phyloP scores from a whole-genome alignment of 75 land plant genomes.

The Picea sitchensis region DNA sequence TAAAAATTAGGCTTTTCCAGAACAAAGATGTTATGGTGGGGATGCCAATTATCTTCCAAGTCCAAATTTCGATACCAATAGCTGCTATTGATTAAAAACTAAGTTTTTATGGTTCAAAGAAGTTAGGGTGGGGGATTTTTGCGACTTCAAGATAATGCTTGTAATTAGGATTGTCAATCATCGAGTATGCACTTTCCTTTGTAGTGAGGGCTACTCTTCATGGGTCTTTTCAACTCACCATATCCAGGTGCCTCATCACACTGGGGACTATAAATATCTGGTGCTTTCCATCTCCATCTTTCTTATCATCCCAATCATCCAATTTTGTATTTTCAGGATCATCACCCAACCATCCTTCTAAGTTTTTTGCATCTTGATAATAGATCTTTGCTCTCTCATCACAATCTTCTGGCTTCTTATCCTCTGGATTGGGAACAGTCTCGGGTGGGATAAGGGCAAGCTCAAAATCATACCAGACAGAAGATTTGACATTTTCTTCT shows the following conservation, averaged over 20 bases:
- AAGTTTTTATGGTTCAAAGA: conserved; percentile 70
- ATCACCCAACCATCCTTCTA: conserved; percentile 93
- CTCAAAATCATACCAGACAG: conserved; percentile 66
- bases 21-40: no score
- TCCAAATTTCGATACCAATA: conserved; percentile 96
- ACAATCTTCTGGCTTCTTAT: conserved; percentile 92
- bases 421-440: conserved; percentile 84
- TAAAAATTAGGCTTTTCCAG: no score
- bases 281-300: conserved; percentile 98
- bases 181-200: conserved; percentile 14
- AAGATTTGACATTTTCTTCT: conserved; percentile 72
- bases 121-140: conserved; percentile 77
- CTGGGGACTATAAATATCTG: conserved; percentile 80
- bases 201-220: conserved; percentile 78
- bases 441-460: conserved; percentile 77
- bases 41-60: neutral
- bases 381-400: conserved; percentile 91
- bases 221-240: conserved; percentile 85
- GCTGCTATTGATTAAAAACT: conserved; percentile 21
- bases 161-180: conserved; percentile 88
- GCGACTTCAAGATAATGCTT: conserved; percentile 89
- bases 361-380: conserved; percentile 75
- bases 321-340: conserved; percentile 83
- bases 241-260: conserved; percentile 89
- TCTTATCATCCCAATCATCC: conserved; percentile 97